Evolutionary conservation across 2,329 filamentous ascomycete species (phyloP), one percentile per base, ranked within the genome.

Genomic region (Passalora sequoiae): DNA sequence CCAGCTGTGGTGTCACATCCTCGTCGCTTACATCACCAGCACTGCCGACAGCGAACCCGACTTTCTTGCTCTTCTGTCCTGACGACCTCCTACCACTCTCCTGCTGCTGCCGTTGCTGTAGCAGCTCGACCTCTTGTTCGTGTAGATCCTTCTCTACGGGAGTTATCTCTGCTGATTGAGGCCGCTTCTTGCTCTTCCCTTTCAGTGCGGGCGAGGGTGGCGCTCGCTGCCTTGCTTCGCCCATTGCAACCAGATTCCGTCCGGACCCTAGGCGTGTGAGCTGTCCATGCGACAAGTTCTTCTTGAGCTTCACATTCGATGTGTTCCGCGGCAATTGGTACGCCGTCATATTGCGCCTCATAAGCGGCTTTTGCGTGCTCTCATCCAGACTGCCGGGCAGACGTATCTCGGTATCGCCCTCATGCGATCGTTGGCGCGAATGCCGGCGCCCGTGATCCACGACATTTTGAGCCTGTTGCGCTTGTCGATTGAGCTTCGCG

Each of bases 241-340:
- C 43, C 43, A 58, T 35, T 5, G 44, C 50, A 24, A 62, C 55
- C 20, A 67, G 47, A 44, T 65, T 66, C 56, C 68, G 69, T 3
- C 60, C 57, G 6, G 63, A 65, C 15, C 59, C 60, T 40, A 67
- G 59, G 13, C 68, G 62, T 24, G 67, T 60, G 38, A 73, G 61
- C 46, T 72, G 69, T 12, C 69, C 67, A 57, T 70, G 71, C 20
- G 68, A 71, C 45, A 67, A 61, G 48, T 63, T 63, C 54, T 62
- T 63, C 58, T 63, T 63, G 43, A 63, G 49, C 51, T 63, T 63
- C 37, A 56, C 55, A 33, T 57, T 46, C 20, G 54, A 59, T 24
- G 46, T 42, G 30, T 54, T 62, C 17, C 60, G 50, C 32, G 58
- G 58, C 20, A 63, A 45, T 27, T 63, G 57, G 25, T 47, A 51